phyloP scores from a whole-genome alignment of 768 basidiomycete species.

The Rhodotorula taiwanensis region DNA sequence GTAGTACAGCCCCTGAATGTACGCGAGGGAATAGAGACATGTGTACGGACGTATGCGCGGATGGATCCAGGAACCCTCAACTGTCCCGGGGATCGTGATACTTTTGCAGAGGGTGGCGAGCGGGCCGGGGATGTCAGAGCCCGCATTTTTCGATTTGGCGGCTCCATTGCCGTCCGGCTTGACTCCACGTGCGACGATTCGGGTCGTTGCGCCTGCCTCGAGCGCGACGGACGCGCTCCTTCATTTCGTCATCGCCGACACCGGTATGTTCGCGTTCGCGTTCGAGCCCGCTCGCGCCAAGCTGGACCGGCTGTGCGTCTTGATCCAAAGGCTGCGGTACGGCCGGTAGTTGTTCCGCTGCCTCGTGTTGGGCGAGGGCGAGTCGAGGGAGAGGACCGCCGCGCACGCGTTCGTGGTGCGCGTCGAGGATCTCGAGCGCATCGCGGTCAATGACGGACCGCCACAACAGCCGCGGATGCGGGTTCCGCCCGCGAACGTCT shows the following conservation, averaged over 20 bases:
- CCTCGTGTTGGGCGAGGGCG: background rate
- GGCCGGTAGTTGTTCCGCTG: too few relatives aligned
- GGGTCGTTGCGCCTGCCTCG: background rate
- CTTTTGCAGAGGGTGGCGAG: background rate
- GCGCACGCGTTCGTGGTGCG: slow-evolving; percentile 20
- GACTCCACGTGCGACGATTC: slow-evolving; percentile 24
- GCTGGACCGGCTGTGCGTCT: background rate
- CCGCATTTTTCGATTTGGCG: slow-evolving; percentile 19
- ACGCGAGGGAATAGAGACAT: too few relatives aligned
- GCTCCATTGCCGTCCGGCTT: slow-evolving; percentile 18
- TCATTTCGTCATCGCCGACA: slow-evolving; percentile 5
- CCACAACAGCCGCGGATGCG: slow-evolving; percentile 28
- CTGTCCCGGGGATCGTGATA: background rate
- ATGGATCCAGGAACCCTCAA: too few relatives aligned
- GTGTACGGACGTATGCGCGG: too few relatives aligned
- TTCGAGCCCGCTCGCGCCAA: slow-evolving; percentile 1
- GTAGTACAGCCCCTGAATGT: background rate
- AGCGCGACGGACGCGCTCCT: slow-evolving; percentile 9
- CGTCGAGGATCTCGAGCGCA: slow-evolving; percentile 20
- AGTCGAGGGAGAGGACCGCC: slow-evolving; percentile 21
- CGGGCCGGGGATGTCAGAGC: slow-evolving; percentile 9
- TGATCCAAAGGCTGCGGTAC: too few relatives aligned
- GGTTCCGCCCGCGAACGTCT: slow-evolving; percentile 12
- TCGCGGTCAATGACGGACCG: slow-evolving; percentile 10
- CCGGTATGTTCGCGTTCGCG: slow-evolving; percentile 23